A percentile compares a stretch with the other conserved stretches of the same genome.
Evolutionary conservation across 2,329 filamentous ascomycete genomes (phyloP).

Genomic region (Periconia macrospinosa): DNA sequence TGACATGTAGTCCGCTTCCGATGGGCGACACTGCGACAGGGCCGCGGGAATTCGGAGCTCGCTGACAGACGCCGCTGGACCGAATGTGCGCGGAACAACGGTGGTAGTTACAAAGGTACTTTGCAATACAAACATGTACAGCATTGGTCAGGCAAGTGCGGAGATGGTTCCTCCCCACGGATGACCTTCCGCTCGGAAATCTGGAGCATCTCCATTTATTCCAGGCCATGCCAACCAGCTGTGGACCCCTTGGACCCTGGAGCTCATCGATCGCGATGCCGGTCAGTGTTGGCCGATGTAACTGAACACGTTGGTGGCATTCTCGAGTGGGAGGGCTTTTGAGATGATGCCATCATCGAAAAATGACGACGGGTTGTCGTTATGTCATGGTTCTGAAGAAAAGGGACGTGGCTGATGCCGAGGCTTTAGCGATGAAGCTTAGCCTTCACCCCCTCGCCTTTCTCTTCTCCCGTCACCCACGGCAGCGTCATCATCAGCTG

Average conservation of each 20-base stretch:
- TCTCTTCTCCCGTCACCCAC: slow-evolving; percentile 7
- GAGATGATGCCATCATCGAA: background rate
- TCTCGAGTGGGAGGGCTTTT: too few relatives aligned
- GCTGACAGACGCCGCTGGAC: background rate
- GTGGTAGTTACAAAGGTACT: too few relatives aligned
- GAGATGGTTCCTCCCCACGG: background rate
- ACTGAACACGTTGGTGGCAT: background rate
- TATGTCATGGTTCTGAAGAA: slow-evolving; percentile 5
- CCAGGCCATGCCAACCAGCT: too few relatives aligned
- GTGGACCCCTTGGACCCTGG: background rate
- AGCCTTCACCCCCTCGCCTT: slow-evolving; percentile 6
- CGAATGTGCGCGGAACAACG: background rate
- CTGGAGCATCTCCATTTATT: too few relatives aligned
- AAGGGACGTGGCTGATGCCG: slow-evolving; percentile 3
- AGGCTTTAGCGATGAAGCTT: slow-evolving; percentile 10
- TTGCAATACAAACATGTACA: background rate
- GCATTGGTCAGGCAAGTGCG: background rate
- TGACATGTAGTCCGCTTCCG: background rate
- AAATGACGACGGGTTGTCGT: background rate
- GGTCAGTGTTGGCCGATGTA: background rate
- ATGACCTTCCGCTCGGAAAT: background rate
- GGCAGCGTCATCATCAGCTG: slow-evolving; percentile 10
- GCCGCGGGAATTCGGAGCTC: background rate
- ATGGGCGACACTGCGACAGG: background rate
- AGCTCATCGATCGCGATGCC: background rate